Conservation (phyloP, 2,329 filamentous ascomycete genomes). For the Ophiostoma ips region DNA sequence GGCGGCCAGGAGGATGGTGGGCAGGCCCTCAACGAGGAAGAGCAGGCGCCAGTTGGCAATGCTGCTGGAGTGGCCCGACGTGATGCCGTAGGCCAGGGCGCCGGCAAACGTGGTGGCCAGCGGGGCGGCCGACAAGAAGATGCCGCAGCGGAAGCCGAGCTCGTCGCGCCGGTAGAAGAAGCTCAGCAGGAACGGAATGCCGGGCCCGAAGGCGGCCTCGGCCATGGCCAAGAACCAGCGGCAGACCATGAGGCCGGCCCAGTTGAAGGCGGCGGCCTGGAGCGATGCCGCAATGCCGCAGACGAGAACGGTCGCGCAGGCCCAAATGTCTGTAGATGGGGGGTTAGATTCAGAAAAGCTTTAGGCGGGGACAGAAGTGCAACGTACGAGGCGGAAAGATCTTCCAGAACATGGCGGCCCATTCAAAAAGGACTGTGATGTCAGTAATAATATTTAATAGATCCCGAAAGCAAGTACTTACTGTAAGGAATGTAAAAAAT, state of each 20-base stretch:
- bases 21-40: slow-evolving; percentile 51
- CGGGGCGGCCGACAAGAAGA: slow-evolving; percentile 56
- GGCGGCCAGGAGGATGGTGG: slow-evolving; percentile 39
- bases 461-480: too few relatives aligned
- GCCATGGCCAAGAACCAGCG: slow-evolving; percentile 29
- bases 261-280: slow-evolving; percentile 22
- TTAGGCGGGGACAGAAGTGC: too few relatives aligned
- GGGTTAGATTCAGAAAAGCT: neutral
- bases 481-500: slow-evolving; percentile 32
- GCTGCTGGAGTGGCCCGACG: slow-evolving; percentile 35
- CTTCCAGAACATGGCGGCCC: slow-evolving; percentile 29
- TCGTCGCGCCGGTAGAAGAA: slow-evolving; percentile 40
- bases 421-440: slow-evolving; percentile 24
- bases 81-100: slow-evolving; percentile 51
- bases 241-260: slow-evolving; percentile 23
- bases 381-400: slow-evolving; percentile 24
- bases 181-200: slow-evolving; percentile 28
- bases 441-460: slow-evolving; percentile 9
- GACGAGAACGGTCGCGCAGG: slow-evolving; percentile 15
- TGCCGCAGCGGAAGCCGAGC: slow-evolving; percentile 54
- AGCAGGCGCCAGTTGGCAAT: slow-evolving; percentile 51
- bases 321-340: slow-evolving; percentile 17
- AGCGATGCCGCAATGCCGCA: slow-evolving; percentile 21
- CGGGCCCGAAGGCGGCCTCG: slow-evolving; percentile 29
- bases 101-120: slow-evolving; percentile 54